Percentiles rank a stretch among this genome's conserved stretches.
Conservation (phyloP, 2,329 filamentous ascomycete genomes). For the Cadophora gregata region DNA sequence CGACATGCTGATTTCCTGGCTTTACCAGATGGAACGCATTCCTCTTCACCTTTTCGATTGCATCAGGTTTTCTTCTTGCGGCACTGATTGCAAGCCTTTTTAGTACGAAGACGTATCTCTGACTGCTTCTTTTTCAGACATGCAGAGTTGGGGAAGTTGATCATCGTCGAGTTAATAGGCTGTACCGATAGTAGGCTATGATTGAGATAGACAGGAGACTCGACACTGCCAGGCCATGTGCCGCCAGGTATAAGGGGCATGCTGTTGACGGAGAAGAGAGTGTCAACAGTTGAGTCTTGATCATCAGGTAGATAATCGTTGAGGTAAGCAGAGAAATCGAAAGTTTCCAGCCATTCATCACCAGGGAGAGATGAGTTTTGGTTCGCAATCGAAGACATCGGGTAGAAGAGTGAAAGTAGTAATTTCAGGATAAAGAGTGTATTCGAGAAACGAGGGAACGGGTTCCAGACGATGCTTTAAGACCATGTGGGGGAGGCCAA, state of each 20-base stretch:
- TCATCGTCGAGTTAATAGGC: slow-evolving; percentile 1
- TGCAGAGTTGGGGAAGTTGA: slow-evolving; percentile 2
- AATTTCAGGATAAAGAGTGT: neutral
- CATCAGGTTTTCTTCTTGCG: slow-evolving; percentile 4
- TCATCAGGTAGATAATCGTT: slow-evolving; percentile 7
- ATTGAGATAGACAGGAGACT: neutral
- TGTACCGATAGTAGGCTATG: neutral
- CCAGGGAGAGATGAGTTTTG: neutral
- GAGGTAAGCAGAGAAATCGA: slow-evolving; percentile 3
- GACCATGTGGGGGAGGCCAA: neutral
- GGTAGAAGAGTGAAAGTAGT: neutral
- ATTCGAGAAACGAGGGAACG: neutral
- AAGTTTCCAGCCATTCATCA: neutral
- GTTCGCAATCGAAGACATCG: neutral
- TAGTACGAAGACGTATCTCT: neutral
- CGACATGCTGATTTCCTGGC: slow-evolving; percentile 1
- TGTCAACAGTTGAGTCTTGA: neutral
- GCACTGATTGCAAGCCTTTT: slow-evolving; percentile 6
- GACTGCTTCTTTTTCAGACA: neutral
- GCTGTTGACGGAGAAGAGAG: neutral
- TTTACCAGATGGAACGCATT: slow-evolving; percentile 1
- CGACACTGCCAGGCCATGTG: slow-evolving; percentile 3
- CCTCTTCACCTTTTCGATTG: slow-evolving; percentile 6
- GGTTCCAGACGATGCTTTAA: neutral
- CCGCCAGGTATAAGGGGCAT: slow-evolving; percentile 5